Evolutionary conservation across 2,329 filamentous ascomycete species (phyloP), one percentile per base, ranked within the genome.

Genomic region (Alternaria viburni): DNA sequence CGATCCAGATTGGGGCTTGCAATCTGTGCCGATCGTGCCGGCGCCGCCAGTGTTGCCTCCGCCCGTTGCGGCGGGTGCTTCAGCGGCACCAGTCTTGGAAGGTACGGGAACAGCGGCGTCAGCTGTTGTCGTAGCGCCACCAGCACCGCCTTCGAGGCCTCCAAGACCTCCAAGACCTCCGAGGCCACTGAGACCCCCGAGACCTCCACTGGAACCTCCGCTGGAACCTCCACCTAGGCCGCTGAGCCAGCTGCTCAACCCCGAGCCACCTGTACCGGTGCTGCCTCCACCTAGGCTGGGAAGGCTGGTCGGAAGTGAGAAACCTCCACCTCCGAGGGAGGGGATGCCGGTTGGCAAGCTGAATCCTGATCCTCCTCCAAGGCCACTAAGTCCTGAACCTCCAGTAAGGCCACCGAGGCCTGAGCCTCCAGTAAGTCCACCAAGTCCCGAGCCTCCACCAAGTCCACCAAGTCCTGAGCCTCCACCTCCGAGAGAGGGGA

Each of bases 21-120:
- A 81, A 59, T 69, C 74, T 19, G 46, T 32, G 17, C 69, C 68
- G n/a, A 69, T 67, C 4, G 69, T 70, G 26, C 65, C 60, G 17
- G 55, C 46, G 4, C 59, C 56, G 6, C 43, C 47, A 26, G 58
- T 60, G 47, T 54, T 47, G 41, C 50, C 28, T 36, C 50, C 50
- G n/a, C 17, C 12, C 46, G 59, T 30, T 4, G 51, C 30, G 1
- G 30, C 21, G 7, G 59, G 54, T 13, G 55, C 52, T n/a, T 57
- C 12, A 30, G 46, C 17, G 15, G 52, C 49, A 25, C 21, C 44
- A 6, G 51, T 52, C 12, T 41, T 30, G 4, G 45, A 52, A 13
- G 57, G 32, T 25, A 10, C 13, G 26, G 57, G 46, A 8, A 21
- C 26, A n/a, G 46, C 45, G 15, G 30, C n/a, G 4, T 41, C 21